Base-by-base conservation (phyloP, 345 rosid genomes). In the Litchi chinensis region DNA sequence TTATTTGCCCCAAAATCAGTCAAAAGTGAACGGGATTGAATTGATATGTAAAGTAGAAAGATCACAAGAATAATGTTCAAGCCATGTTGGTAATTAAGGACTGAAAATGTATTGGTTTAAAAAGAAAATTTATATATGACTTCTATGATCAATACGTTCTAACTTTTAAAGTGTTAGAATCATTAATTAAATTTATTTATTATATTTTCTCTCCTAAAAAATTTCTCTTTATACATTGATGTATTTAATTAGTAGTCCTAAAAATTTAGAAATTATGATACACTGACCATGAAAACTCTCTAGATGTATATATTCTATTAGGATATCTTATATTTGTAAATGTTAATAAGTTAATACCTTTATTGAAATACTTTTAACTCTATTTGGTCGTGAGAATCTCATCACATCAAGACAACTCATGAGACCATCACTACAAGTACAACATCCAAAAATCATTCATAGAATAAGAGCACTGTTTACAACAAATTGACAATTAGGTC, bases 401-500 rank as follows among this genome's bases (percentile, higher is more conserved):
- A 60, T 22, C 72, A 19, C 28, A 13, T 1, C 28, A 11, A 15
- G 41, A 68, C 73, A 52, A 60, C 66, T 18, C 19, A 64, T 10
- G 26, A 77, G 48, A 74, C 7, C 18, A 28, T 21, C 37, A 68
- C 62, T 3, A 26, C 28, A 26, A 26, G 28, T 12, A 48, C 21
- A 73, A 50, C 67, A 59, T 73, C 76, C 68, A 68, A 67, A 74
- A 54, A 9, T 18, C 9, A 60, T 60, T 60, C 64, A 60, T 10
- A 8, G 24, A 19, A 59, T 59, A 59, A 18, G 22, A 18, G 2
- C 8, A n/a, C 9, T 59, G 10, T 60, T 21, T 60, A 21, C 9
- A 60, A 54, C 6, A 37, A 65, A 63, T 28, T 43, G 56, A 54
- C 46, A 37, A 70, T 74, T 56, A 82, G 71, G 48, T 75, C 68